A percentile compares a stretch with the other conserved stretches of the same genome.
phyloP scores from a whole-genome alignment of 208 protist species.

The Trypanosoma lewisi region DNA sequence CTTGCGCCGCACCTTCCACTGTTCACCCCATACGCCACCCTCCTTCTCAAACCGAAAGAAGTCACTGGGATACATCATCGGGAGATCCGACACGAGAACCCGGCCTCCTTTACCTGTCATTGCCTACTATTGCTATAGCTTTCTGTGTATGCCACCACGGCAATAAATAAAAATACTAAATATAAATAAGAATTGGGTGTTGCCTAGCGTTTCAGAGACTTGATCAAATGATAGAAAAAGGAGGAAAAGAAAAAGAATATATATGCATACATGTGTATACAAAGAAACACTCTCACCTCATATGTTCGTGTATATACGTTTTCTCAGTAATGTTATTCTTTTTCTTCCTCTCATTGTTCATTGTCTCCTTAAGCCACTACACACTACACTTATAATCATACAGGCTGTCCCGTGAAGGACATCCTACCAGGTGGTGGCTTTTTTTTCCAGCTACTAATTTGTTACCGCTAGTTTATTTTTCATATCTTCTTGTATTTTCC shows the following conservation, averaged over 20 bases:
- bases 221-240: too few species aligned
- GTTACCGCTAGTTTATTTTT: background rate
- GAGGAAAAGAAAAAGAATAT: too few species aligned
- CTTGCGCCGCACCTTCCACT: constrained; percentile 70
- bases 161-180: too few species aligned
- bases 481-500: too few species aligned
- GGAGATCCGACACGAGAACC: constrained; percentile 79
- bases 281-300: background rate
- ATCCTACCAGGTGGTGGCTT: too few species aligned
- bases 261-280: background rate
- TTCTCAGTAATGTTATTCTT: background rate
- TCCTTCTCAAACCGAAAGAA: constrained; percentile 80
- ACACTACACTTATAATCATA: too few species aligned
- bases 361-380: background rate
- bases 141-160: background rate
- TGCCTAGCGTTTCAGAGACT: too few species aligned
- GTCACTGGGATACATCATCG: constrained; percentile 88
- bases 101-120: constrained; percentile 36
- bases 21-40: constrained; percentile 78
- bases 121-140: constrained; percentile 1
- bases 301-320: background rate
- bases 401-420: too few species aligned
- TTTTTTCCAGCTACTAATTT: background rate
- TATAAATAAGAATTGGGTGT: too few species aligned
- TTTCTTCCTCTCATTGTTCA: background rate